Evolutionary conservation across 768 basidiomycete genomes (phyloP).

Genomic region (Lepiota venenata): DNA sequence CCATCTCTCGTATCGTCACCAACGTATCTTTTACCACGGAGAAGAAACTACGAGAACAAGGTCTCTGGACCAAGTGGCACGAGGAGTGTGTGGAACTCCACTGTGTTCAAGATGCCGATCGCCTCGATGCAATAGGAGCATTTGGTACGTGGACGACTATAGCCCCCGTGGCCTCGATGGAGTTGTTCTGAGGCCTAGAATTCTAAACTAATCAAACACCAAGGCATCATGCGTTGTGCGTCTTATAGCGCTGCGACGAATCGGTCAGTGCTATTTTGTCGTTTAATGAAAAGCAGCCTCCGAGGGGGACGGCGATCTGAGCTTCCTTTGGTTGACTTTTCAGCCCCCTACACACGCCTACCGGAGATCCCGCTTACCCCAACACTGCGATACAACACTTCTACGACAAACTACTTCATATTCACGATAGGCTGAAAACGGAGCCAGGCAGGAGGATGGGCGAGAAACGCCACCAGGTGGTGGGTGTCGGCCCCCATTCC

Average conservation of each 20-base stretch:
- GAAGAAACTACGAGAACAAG: conserved; percentile 54
- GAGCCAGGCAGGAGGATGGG: conserved; percentile 65
- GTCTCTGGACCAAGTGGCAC: conserved; percentile 65
- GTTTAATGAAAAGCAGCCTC: conserved; percentile 5
- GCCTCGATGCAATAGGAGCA: conserved; percentile 79
- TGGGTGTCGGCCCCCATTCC: conserved; percentile 24
- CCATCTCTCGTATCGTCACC: conserved; percentile 62
- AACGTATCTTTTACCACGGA: conserved; percentile 88
- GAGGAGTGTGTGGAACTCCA: conserved; percentile 70
- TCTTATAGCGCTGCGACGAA: conserved; percentile 59
- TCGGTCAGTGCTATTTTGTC: conserved; percentile 26
- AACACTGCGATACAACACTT: conserved; percentile 77
- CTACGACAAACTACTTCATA: conserved; percentile 78
- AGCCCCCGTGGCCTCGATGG: background rate
- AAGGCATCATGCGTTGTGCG: conserved; percentile 66
- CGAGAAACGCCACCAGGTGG: conserved; percentile 67
- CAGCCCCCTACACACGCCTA: conserved; percentile 45
- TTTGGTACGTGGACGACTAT: conserved; percentile 48
- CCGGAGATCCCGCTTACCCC: conserved; percentile 38
- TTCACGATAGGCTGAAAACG: conserved; percentile 76
- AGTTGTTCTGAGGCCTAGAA: conserved; percentile 3
- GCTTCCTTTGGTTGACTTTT: conserved; percentile 5
- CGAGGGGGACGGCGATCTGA: conserved; percentile 7
- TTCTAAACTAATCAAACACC: background rate
- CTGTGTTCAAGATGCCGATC: conserved; percentile 78